These are phyloP conservation scores for Fusarium sp. DNA, from an alignment of 2,329 filamentous ascomycete genomes.

Conservation along the genomic window DNA sequence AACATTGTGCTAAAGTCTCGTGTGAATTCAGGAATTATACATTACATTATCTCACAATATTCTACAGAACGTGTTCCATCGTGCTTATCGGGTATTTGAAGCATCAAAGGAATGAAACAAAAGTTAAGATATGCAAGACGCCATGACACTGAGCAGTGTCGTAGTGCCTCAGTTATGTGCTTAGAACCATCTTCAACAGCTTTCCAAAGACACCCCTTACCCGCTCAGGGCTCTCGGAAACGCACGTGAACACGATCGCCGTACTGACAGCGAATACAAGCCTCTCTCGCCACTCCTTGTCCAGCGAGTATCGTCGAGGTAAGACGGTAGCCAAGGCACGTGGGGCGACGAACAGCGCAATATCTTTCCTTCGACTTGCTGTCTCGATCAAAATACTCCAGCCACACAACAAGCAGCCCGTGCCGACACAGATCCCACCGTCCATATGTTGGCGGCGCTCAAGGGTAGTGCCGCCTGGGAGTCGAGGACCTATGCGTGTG, in stretches of 20 bases:
- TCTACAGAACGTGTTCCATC: neutral
- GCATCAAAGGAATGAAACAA: neutral
- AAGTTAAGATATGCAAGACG: neutral
- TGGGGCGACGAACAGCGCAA: constrained; percentile 85
- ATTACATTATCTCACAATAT: constrained; percentile 18
- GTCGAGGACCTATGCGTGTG: constrained; percentile 78
- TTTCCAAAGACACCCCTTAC: constrained; percentile 79
- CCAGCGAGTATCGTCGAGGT: constrained; percentile 75
- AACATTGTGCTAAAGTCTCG: neutral
- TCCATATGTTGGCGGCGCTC: constrained; percentile 68
- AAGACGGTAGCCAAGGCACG: constrained; percentile 82
- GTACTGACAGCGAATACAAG: constrained; percentile 76
- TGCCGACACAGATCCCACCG: constrained; percentile 76
- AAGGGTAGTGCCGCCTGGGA: constrained; percentile 69
- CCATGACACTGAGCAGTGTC: neutral
- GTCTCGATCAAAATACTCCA: constrained; percentile 86
- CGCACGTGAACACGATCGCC: constrained; percentile 78
- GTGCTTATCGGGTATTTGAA: neutral
- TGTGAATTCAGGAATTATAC: constrained; percentile 21
- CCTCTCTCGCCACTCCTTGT: constrained; percentile 78
- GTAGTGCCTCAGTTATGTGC: constrained; percentile 46
- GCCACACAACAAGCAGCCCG: constrained; percentile 82
- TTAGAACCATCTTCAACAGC: constrained; percentile 68
- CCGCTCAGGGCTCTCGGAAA: constrained; percentile 72
- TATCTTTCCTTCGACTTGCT: constrained; percentile 76